These are phyloP conservation scores for Trametes villosa DNA, from an alignment of 768 basidiomycete species.

Conservation along the genomic window DNA sequence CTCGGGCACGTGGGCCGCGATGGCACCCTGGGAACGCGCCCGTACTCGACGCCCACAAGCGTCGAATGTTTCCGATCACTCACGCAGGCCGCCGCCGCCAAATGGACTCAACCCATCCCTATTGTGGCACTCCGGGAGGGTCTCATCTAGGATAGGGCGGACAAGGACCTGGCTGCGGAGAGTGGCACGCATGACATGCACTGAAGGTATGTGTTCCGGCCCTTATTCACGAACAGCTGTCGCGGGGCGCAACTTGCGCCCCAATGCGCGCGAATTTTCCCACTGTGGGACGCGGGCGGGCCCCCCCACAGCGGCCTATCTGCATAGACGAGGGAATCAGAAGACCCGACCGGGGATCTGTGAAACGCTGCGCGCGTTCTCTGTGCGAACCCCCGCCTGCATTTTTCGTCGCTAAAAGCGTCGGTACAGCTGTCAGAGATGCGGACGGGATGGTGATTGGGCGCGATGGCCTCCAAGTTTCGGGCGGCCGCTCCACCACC, in stretches of 20 bases:
- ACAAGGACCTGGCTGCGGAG: slow-evolving; percentile 5
- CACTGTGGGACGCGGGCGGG: slow-evolving; percentile 19
- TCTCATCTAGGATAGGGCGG: neutral
- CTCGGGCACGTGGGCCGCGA: slow-evolving; percentile 18
- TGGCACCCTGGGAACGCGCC: neutral
- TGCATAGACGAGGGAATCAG: slow-evolving; percentile 12
- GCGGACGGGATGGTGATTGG: slow-evolving; percentile 12
- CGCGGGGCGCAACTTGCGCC: neutral
- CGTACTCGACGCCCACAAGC: neutral
- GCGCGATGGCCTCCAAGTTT: neutral
- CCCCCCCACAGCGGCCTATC: neutral
- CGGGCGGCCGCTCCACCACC: slow-evolving; percentile 7
- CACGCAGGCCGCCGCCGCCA: neutral
- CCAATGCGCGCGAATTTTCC: slow-evolving; percentile 21
- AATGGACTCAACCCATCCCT: too few species aligned
- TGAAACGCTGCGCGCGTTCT: slow-evolving; percentile 13
- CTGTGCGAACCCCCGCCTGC: slow-evolving; percentile 12
- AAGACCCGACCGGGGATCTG: neutral
- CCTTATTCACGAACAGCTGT: neutral
- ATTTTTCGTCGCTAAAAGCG: slow-evolving; percentile 19
- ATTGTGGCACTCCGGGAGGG: neutral
- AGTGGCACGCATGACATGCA: slow-evolving; percentile 11
- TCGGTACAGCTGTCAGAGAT: neutral
- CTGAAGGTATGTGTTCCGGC: slow-evolving; percentile 3
- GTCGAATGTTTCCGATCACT: neutral